phyloP scores from a whole-genome alignment of 2,329 filamentous ascomycete genomes.

The Lecanoromycetidae sp. region DNA sequence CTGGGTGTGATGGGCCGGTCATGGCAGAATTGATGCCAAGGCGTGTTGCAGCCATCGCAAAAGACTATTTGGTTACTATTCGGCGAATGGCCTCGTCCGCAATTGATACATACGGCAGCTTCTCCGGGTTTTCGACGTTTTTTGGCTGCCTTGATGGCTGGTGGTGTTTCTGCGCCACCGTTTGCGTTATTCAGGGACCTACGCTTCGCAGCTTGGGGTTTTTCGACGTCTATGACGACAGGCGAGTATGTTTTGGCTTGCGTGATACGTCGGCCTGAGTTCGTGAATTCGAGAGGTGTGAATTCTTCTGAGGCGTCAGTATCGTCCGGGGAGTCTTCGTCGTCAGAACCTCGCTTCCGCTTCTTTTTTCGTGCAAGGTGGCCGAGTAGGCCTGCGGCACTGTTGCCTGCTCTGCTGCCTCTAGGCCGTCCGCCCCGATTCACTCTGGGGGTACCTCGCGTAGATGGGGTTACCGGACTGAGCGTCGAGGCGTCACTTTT shows the following conservation, averaged over 20 bases:
- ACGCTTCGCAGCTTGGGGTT: constrained; percentile 17
- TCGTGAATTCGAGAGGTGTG: constrained; percentile 50
- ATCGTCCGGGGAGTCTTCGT: constrained; percentile 24
- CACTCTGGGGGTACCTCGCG: not conserved
- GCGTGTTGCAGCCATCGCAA: constrained; percentile 67
- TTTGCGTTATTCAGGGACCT: not conserved
- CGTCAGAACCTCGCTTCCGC: constrained; percentile 18
- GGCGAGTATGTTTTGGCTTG: constrained; percentile 55
- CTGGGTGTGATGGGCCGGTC: constrained; percentile 60
- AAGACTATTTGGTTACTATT: constrained; percentile 71
- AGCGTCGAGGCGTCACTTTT: too few species aligned
- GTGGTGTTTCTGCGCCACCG: not conserved
- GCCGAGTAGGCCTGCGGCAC: constrained; percentile 24
- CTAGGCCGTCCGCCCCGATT: constrained; percentile 12
- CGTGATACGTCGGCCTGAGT: constrained; percentile 60
- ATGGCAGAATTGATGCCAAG: constrained; percentile 75
- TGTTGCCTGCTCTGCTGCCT: constrained; percentile 7
- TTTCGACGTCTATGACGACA: constrained; percentile 29
- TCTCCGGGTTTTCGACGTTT: constrained; percentile 27
- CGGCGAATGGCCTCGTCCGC: constrained; percentile 59
- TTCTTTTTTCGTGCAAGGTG: constrained; percentile 22
- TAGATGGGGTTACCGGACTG: not conserved
- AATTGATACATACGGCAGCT: constrained; percentile 56
- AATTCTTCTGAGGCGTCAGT: constrained; percentile 34
- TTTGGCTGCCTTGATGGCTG: not conserved